Percentiles rank a stretch among this genome's conserved stretches.
Evolutionary conservation across 495 filamentous ascomycete species (phyloP).

Genomic region (Polyplosphaeria fusca): DNA sequence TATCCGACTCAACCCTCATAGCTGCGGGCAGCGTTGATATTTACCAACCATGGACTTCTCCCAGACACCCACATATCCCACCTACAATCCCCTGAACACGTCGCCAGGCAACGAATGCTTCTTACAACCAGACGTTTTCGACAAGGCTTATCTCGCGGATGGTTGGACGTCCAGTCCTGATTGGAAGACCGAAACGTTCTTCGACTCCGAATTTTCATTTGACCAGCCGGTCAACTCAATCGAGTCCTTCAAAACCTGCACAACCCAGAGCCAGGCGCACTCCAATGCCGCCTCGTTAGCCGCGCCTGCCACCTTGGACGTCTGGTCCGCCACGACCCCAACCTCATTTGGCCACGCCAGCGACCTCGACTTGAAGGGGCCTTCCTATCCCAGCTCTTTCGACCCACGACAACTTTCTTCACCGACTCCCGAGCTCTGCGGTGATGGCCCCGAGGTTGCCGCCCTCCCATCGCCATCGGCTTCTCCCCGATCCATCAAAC

Average conservation of each 20-base stretch:
- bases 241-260: constrained; percentile 7
- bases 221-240: constrained; percentile 16
- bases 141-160: constrained; percentile 26
- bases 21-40: neutral
- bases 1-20: too few species aligned
- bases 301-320: neutral
- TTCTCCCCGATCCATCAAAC: constrained; percentile 11
- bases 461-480: neutral
- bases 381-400: neutral
- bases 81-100: constrained; percentile 17
- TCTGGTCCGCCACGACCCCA: neutral
- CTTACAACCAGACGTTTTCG: constrained; percentile 20
- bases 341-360: neutral
- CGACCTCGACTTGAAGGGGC: neutral
- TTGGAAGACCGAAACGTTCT: constrained; percentile 15
- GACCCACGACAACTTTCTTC: neutral
- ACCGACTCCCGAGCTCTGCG: constrained; percentile 20
- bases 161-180: constrained; percentile 15
- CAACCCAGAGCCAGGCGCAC: neutral
- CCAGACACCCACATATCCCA: constrained; percentile 1
- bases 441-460: constrained; percentile 3
- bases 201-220: constrained; percentile 24
- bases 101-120: constrained; percentile 22
- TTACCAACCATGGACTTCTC: constrained; percentile 10
- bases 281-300: neutral